phyloP scores from a whole-genome alignment of 192 early-diverging fungal species.

The Coemansia sp. region DNA sequence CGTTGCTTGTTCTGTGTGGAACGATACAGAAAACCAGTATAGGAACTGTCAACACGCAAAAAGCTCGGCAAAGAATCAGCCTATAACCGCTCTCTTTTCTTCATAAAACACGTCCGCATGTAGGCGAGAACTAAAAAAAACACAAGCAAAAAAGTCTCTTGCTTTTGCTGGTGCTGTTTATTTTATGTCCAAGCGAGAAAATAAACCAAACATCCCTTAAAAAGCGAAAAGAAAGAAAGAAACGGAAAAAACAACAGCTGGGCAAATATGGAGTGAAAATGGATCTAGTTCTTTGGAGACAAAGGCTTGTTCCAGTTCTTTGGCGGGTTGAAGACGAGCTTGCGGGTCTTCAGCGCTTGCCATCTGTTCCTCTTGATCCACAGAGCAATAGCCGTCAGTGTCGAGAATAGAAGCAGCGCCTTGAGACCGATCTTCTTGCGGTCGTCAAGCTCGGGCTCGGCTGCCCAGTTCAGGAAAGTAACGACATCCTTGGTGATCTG shows the following conservation, averaged over 20 bases:
- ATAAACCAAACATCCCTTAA: neutral
- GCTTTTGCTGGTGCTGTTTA: too few species aligned
- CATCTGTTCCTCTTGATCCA: slow-evolving; percentile 95
- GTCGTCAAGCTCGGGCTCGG: slow-evolving; percentile 95
- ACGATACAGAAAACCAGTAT: too few species aligned
- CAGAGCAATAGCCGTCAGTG: slow-evolving; percentile 73
- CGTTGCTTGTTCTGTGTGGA: too few species aligned
- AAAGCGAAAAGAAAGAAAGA: neutral
- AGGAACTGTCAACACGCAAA: too few species aligned
- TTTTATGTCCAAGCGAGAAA: too few species aligned
- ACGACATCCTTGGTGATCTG: slow-evolving; percentile 98
- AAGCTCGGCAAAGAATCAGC: too few species aligned
- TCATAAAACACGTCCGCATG: too few species aligned
- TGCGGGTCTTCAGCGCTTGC: slow-evolving; percentile 86
- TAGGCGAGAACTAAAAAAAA: too few species aligned
- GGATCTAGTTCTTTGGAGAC: slow-evolving; percentile 21
- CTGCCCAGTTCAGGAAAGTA: slow-evolving; percentile 92
- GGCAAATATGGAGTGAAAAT: slow-evolving; percentile 3
- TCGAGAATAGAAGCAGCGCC: slow-evolving; percentile 70
- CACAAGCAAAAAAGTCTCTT: too few species aligned
- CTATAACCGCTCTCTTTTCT: too few species aligned
- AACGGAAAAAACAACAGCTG: slow-evolving; percentile 2
- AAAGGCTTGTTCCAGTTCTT: slow-evolving; percentile 47
- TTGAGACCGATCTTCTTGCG: slow-evolving; percentile 96
- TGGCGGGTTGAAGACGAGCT: slow-evolving; percentile 76